Percentiles rank a stretch among this genome's conserved stretches.
Conservation (phyloP, 2,329 filamentous ascomycete species). For the Fusarium verrucosum region DNA sequence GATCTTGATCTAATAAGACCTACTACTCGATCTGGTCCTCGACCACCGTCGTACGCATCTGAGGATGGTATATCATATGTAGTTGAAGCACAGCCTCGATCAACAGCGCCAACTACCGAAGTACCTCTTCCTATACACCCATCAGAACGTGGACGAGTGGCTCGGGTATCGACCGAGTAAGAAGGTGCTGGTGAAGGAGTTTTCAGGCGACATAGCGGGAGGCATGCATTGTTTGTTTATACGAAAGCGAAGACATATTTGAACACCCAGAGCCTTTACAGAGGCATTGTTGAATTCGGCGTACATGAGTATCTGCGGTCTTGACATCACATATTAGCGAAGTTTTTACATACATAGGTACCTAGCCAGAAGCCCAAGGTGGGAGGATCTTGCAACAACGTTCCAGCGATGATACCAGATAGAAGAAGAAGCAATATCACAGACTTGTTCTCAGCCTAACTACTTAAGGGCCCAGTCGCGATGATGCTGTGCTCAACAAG, state of each 20-base stretch:
- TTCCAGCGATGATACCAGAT: slow-evolving; percentile 16
- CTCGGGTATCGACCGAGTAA: slow-evolving; percentile 34
- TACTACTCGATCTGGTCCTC: slow-evolving; percentile 47
- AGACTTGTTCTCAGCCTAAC: not conserved
- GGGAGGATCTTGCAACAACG: not conserved
- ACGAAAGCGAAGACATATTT: not conserved
- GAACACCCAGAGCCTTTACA: not conserved
- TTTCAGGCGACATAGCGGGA: not conserved
- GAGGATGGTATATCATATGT: slow-evolving; percentile 80
- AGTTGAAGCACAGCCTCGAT: slow-evolving; percentile 71
- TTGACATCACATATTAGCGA: slow-evolving; percentile 27
- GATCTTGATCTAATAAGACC: slow-evolving; percentile 35
- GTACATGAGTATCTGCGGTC: slow-evolving; percentile 22
- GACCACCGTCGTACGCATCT: slow-evolving; percentile 80
- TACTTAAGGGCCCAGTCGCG: slow-evolving; percentile 11
- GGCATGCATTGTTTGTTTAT: not conserved
- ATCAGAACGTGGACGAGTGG: slow-evolving; percentile 53
- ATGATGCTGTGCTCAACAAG: slow-evolving; percentile 21
- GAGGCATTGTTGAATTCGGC: slow-evolving; percentile 11
- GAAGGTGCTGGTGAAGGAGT: not conserved
- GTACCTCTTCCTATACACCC: slow-evolving; percentile 59
- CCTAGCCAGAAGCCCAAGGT: not conserved
- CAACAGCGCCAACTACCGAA: slow-evolving; percentile 59
- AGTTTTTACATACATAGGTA: not conserved
- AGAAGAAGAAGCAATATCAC: slow-evolving; percentile 13